A percentile compares a stretch with the other conserved stretches of the same genome.
Evolutionary conservation across 108 stramenopile genomes (phyloP).

Genomic region (Epipyxis sp.): DNA sequence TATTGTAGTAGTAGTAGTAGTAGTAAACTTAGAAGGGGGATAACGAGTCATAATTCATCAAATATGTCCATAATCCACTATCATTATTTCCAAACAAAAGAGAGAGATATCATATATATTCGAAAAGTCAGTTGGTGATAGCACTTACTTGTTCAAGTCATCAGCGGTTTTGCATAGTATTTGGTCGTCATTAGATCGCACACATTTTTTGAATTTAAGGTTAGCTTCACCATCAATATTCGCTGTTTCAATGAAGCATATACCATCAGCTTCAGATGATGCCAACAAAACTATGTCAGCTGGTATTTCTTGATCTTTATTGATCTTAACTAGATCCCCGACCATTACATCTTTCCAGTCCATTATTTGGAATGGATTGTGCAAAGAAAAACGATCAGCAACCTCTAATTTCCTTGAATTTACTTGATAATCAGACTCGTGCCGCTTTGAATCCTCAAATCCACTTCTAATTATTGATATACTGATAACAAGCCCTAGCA

Average conservation of each 20-base stretch:
- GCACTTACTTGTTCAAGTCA: background rate
- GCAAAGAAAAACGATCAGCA: background rate
- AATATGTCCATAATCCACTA: background rate
- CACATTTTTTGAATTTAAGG: constrained; percentile 45
- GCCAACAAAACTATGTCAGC: constrained; percentile 47
- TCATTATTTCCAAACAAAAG: background rate
- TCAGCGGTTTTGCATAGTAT: too few species aligned
- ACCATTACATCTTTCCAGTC: constrained; percentile 48
- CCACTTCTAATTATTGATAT: constrained; percentile 22
- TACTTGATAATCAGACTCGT: constrained; percentile 3
- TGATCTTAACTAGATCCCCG: constrained; percentile 43
- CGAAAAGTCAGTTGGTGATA: background rate
- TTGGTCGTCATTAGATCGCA: background rate
- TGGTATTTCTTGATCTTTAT: constrained; percentile 19
- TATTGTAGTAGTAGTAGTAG: too few species aligned
- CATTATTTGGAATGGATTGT: too few species aligned
- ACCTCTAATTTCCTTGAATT: background rate
- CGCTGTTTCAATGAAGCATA: constrained; percentile 55
- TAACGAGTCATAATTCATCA: background rate
- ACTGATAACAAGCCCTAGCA: constrained; percentile 37
- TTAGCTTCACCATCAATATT: constrained; percentile 55
- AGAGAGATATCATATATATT: background rate
- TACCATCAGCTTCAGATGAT: constrained; percentile 68
- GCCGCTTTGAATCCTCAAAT: constrained; percentile 26
- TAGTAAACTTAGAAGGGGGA: too few species aligned